Base-by-base conservation (phyloP, 208 protist genomes). In the Angomonas deanei region DNA sequence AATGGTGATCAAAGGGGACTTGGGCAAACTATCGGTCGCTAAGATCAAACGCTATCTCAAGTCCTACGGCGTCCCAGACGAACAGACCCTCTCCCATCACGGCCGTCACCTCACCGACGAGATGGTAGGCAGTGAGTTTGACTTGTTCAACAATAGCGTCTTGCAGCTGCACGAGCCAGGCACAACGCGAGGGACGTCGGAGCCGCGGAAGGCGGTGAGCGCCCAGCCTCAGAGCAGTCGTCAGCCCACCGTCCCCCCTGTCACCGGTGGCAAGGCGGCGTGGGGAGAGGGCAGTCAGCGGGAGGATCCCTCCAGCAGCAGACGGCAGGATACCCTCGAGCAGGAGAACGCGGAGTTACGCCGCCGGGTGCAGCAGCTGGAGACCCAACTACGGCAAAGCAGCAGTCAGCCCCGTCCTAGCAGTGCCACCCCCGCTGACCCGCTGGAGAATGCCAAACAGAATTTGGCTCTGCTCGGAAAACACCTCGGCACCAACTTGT, bases 1-100 rank as follows among this genome's bases (percentile, higher is more conserved):
- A 64, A 89, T 94, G 80, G 87, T 94, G 46, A 91, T 94, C 39
- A 72, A 78, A 38, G 87, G 87, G 17, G 80, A 87, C 54, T 72
- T 92, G 30, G 76, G 75, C 27, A 78, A 78, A 63, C 68, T 94
- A 34, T 84, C 66, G 28, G 87, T 94, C 11, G 78, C 72, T 30
- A 94, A 91, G 54, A 82, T 94, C 32, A 72, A 80, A 11, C 77
- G 82, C 23, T 88, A 89, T 72, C 70, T 93, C 42, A 78, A 74
- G 68, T 76, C 70, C 11, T 88, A 93, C 68, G 74, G 80, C 52
- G 82, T 86, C 10, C 70, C 74, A 2, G 76, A 90, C 34, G 70
- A 59, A 17, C 78, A 86, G 32, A 38, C 65, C n/a, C 78, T 93
- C 36, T 54, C 73, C 23, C 66, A 66, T 33, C 69, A 80, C 42